These are phyloP conservation scores for Trametes elegans DNA, from an alignment of 768 basidiomycete genomes.

Conservation along the genomic window DNA sequence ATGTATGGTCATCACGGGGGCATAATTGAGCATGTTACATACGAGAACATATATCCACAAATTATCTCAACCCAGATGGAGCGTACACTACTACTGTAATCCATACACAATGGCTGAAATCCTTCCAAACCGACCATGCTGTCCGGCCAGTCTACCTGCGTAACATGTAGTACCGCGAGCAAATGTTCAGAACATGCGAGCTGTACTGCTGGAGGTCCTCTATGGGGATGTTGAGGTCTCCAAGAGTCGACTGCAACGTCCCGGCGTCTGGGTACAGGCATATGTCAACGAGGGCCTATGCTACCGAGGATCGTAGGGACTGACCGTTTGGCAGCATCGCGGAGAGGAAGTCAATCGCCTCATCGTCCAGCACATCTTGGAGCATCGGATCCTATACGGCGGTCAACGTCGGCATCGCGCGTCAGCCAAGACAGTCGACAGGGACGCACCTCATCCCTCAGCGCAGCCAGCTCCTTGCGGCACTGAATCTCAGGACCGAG, in stretches of 20 bases:
- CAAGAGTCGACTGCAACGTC: not conserved
- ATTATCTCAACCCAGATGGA: not conserved
- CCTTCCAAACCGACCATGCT: too few relatives aligned
- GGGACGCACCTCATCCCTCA: constrained; percentile 17
- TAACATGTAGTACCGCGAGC: constrained; percentile 5
- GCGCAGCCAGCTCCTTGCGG: constrained; percentile 5
- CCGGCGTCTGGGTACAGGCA: not conserved
- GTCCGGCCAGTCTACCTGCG: not conserved
- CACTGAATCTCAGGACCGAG: constrained; percentile 2
- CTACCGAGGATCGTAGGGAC: not conserved
- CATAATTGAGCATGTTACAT: not conserved
- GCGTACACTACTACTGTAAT: not conserved
- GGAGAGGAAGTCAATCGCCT: not conserved
- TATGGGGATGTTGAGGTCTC: not conserved
- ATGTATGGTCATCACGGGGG: too few relatives aligned
- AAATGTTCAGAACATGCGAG: not conserved
- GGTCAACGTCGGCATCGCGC: not conserved
- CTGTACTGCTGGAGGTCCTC: not conserved
- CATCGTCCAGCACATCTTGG: not conserved
- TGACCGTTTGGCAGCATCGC: constrained; percentile 6
- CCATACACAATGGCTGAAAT: too few relatives aligned
- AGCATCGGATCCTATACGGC: not conserved
- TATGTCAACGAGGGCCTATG: not conserved
- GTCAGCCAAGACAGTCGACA: not conserved
- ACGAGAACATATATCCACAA: not conserved